These are phyloP conservation scores for Fistulinella prunicolor DNA, from an alignment of 768 basidiomycete species.

Conservation along the genomic window DNA sequence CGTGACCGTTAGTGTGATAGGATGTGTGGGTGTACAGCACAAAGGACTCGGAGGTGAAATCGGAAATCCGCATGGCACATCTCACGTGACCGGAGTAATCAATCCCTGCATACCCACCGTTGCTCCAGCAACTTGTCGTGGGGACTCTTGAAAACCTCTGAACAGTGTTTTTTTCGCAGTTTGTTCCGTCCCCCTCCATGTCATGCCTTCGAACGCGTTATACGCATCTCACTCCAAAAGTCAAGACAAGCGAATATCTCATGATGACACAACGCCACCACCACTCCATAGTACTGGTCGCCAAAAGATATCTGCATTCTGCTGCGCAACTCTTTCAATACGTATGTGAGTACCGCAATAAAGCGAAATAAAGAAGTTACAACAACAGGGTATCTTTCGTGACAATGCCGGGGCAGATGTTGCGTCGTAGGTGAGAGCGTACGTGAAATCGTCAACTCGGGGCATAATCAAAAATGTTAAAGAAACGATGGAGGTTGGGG, in stretches of 20 bases:
- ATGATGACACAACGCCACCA: no score
- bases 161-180: no score
- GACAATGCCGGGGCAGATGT: conserved; percentile 22
- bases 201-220: no score
- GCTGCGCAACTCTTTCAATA: conserved; percentile 34
- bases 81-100: conserved; percentile 8
- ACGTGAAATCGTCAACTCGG: conserved; percentile 33
- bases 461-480: conserved; percentile 22
- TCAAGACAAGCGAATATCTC: no score
- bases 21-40: no score
- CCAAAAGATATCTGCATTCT: conserved; percentile 33
- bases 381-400: conserved; percentile 36
- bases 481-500: neutral
- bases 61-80: neutral
- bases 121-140: conserved; percentile 1
- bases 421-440: conserved; percentile 14
- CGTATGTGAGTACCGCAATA: conserved; percentile 25
- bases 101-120: neutral
- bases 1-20: no score
- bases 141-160: conserved; percentile 3
- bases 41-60: no score
- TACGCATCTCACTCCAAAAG: neutral
- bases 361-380: conserved; percentile 23
- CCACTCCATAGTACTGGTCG: neutral
- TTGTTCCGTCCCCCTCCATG: no score